Evolutionary conservation across 2,329 filamentous ascomycete species (phyloP).

Genomic region (Xylariales sp.): DNA sequence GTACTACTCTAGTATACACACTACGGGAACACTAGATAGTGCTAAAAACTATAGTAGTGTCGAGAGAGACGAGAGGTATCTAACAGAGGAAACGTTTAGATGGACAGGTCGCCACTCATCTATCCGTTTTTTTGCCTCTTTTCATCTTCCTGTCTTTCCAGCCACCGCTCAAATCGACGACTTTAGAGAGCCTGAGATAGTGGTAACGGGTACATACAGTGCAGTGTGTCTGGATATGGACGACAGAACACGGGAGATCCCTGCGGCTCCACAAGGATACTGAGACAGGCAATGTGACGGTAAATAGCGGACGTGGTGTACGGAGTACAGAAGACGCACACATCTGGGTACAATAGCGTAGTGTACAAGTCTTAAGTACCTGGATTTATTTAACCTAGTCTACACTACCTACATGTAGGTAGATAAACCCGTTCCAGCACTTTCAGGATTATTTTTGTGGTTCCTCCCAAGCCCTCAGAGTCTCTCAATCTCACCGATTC

Average conservation of each 20-base stretch:
- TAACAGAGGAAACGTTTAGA: constrained; percentile 6
- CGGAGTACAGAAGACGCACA: background rate
- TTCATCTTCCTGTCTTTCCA: too few relatives aligned
- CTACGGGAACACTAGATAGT: background rate
- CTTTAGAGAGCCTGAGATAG: too few relatives aligned
- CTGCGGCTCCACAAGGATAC: constrained; percentile 27
- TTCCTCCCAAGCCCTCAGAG: constrained; percentile 8
- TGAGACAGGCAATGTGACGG: constrained; percentile 11
- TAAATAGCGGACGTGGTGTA: constrained; percentile 1
- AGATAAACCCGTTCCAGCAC: constrained; percentile 19
- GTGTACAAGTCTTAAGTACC: too few relatives aligned
- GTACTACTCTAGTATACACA: background rate
- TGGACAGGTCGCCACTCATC: background rate
- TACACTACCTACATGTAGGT: background rate
- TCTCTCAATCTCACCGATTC: constrained; percentile 10
- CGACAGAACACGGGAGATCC: constrained; percentile 32
- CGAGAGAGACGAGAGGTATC: background rate
- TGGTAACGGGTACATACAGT: too few relatives aligned
- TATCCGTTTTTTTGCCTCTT: background rate
- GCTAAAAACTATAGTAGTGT: background rate
- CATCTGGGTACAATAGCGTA: too few relatives aligned
- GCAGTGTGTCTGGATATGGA: background rate
- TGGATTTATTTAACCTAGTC: background rate
- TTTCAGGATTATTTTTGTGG: constrained; percentile 18
- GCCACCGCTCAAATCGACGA: too few relatives aligned